A percentile compares a stretch with the other conserved stretches of the same genome.
These are phyloP conservation scores for Trypanosoma congolense DNA, from an alignment of 208 protist genomes.

Conservation along the genomic window DNA sequence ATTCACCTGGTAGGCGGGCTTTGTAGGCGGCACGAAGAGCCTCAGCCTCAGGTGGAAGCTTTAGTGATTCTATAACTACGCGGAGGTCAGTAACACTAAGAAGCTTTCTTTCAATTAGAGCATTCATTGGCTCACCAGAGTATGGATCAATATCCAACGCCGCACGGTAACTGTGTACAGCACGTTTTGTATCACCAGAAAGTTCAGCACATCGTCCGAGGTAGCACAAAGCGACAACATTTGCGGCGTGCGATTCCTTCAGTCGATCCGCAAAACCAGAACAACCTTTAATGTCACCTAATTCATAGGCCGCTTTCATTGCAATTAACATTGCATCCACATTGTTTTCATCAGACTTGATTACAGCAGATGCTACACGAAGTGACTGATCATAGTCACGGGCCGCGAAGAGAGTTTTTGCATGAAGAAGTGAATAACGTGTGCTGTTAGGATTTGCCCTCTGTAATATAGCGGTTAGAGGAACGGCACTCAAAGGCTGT, in stretches of 20 bases:
- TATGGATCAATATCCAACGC: conserved; percentile 68
- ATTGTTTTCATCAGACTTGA: conserved; percentile 24
- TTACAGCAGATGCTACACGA: conserved; percentile 29
- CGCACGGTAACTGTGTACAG: conserved; percentile 52
- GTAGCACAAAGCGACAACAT: conserved; percentile 63
- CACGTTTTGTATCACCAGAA: conserved; percentile 44
- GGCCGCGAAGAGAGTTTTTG: conserved; percentile 50
- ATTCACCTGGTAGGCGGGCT: conserved; percentile 14
- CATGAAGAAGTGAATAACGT: conserved; percentile 38
- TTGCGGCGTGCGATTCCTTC: conserved; percentile 17
- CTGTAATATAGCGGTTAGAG: conserved; percentile 60
- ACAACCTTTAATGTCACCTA: conserved; percentile 58
- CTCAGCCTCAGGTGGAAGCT: conserved; percentile 42
- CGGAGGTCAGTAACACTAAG: conserved; percentile 35
- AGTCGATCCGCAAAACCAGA: conserved; percentile 30
- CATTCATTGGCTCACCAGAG: conserved; percentile 62
- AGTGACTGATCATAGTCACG: conserved; percentile 64
- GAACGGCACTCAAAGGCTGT: conserved; percentile 59
- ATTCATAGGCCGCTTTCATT: conserved; percentile 72
- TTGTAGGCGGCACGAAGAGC: conserved; percentile 30
- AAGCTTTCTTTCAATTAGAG: conserved; percentile 63
- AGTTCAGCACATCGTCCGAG: conserved; percentile 72
- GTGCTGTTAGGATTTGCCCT: conserved; percentile 27
- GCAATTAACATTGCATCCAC: conserved; percentile 31
- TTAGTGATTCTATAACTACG: conserved; percentile 51